Conservation (phyloP, 75 land plant species). For the Pinus albicaulis region DNA sequence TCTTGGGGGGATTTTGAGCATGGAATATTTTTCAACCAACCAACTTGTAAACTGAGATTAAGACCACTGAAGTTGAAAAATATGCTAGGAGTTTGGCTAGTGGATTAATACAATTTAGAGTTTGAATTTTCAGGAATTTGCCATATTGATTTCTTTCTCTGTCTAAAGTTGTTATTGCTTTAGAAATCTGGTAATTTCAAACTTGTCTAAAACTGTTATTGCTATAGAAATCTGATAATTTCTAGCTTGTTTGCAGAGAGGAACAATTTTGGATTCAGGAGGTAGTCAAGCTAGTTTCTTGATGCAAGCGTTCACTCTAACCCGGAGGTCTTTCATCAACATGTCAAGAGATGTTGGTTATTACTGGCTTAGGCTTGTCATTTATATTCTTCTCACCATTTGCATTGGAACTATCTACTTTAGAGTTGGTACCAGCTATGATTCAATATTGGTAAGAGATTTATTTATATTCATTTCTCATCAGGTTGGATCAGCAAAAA, state of each 20-base stretch:
- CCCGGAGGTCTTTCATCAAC: slow-evolving; percentile 84
- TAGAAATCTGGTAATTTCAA: neutral
- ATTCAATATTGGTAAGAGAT: slow-evolving; percentile 74
- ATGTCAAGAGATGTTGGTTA: slow-evolving; percentile 98
- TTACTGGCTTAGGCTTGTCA: slow-evolving; percentile 95
- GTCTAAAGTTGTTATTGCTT: neutral
- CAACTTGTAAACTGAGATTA: too few relatives aligned
- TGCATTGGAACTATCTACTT: slow-evolving; percentile 94
- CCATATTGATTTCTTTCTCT: too few relatives aligned
- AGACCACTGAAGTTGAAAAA: too few relatives aligned
- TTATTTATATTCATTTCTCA: neutral
- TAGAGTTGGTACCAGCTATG: slow-evolving; percentile 74
- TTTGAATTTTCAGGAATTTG: slow-evolving; percentile 6
- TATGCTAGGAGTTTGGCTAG: neutral
- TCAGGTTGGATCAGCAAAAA: neutral
- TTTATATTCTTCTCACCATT: slow-evolving; percentile 82
- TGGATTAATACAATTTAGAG: neutral
- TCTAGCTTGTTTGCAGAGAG: slow-evolving; percentile 59
- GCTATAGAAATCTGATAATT: neutral
- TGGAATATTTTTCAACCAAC: neutral
- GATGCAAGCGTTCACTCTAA: slow-evolving; percentile 76
- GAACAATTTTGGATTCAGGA: slow-evolving; percentile 78
- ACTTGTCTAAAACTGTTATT: neutral
- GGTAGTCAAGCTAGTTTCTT: slow-evolving; percentile 95
- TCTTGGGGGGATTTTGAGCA: neutral